Base-by-base conservation (phyloP, 2,329 filamentous ascomycete genomes). In the Aspergillus texensis region DNA sequence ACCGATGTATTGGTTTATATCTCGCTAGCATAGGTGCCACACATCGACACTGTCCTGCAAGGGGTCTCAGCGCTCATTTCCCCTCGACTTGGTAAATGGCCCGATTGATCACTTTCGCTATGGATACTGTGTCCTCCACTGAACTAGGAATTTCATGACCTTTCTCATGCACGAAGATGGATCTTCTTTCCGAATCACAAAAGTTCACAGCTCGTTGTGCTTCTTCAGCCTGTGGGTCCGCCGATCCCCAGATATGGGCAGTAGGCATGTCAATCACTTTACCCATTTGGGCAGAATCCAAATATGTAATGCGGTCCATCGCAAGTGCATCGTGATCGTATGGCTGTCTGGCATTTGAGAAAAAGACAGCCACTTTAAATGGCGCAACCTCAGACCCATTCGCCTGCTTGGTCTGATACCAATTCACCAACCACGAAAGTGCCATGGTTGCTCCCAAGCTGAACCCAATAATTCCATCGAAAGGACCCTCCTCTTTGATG, bases 381-480 rank as follows among this genome's bases (percentile, higher is more conserved):
- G 70, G 71, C n/a, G 59, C 24, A 50, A 57, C 36, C 11, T 39
- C 56, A 2, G 41, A 32, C 14, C 58, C 45, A 11, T 58, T 14
- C 41, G 54, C 36, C 26, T 63, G 48, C 14, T 67, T 54, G 2
- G 60, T 61, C n/a, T 57, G 24, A 46, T 57, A 46, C 14, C 24
- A 14, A 6, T 66, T 26, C 12, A 66, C 36, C 39, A 73, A 57
- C 32, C 62, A 70, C 5, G 61, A 61, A 3, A 67, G 60, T 2
- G 69, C 67, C 30, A 74, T 63, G 0, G 70, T 67, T 10, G 64
- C 71, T 8, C 70, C 71, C 26, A 71, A 62, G 39, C 68, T 71
- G 57, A 74, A 75, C 6, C 70, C 73, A 14, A 75, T 65, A 11
- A 74, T 62, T 12, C 69, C 72, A 28, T 75, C 72, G 30, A 71